These are phyloP conservation scores for Astrothelium subdiscretum DNA, from an alignment of 495 filamentous ascomycete genomes.

Conservation along the genomic window DNA sequence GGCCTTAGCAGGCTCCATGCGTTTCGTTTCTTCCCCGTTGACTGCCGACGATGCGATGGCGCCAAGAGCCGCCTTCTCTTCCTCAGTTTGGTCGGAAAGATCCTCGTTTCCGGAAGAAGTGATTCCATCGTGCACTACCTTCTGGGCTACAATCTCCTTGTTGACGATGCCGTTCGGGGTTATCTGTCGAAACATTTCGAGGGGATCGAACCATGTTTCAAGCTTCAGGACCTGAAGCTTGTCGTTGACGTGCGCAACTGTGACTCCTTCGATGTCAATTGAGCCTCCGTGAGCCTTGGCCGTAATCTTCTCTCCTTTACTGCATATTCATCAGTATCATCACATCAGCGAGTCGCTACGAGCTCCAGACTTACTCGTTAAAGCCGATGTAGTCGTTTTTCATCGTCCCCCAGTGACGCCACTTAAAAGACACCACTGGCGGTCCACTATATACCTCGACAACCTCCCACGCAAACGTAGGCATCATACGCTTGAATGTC, in stretches of 20 bases:
- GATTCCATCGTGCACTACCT: conserved; percentile 7
- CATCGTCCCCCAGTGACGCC: conserved; percentile 57
- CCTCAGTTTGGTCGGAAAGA: background rate
- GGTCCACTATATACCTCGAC: conserved; percentile 52
- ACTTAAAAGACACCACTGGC: conserved; percentile 47
- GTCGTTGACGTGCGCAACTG: conserved; percentile 48
- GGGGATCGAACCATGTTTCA: conserved; percentile 53
- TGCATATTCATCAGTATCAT: conserved; percentile 18
- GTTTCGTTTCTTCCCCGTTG: conserved; percentile 9
- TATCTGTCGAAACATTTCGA: conserved; percentile 58
- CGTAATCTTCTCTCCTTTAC: conserved; percentile 47
- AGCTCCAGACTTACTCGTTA: conserved; percentile 38
- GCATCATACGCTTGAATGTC: conserved; percentile 60
- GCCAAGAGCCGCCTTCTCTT: background rate
- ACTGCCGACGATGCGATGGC: conserved; percentile 16
- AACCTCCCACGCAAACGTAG: conserved; percentile 59
- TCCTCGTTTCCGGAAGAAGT: background rate
- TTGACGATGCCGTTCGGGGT: conserved; percentile 34
- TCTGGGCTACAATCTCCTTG: conserved; percentile 22
- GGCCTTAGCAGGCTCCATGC: background rate
- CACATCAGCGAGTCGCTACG: background rate
- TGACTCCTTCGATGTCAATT: conserved; percentile 45
- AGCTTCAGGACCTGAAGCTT: conserved; percentile 43
- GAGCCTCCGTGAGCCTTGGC: conserved; percentile 41
- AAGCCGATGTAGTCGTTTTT: conserved; percentile 50